These are phyloP conservation scores for Abrus pulchellus DNA, from an alignment of 306 rosid genomes.

Conservation along the genomic window DNA sequence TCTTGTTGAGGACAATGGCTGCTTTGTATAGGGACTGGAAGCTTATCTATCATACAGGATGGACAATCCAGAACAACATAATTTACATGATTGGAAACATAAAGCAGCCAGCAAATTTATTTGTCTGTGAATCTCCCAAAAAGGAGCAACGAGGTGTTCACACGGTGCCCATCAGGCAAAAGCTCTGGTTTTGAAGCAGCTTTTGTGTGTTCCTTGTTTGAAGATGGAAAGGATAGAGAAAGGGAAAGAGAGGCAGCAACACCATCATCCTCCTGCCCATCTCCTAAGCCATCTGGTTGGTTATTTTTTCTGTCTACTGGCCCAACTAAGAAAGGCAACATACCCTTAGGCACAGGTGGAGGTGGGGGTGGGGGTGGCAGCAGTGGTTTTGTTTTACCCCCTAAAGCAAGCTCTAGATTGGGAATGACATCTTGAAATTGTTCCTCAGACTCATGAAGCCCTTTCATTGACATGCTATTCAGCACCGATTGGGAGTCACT, in stretches of 20 bases:
- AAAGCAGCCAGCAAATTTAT: constrained; percentile 57
- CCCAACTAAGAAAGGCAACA: constrained; percentile 82
- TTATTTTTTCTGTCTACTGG: constrained; percentile 61
- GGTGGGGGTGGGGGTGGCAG: constrained; percentile 32
- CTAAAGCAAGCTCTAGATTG: constrained; percentile 88
- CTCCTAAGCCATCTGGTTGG: constrained; percentile 53
- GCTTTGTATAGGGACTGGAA: constrained; percentile 46
- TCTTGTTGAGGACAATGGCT: constrained; percentile 58
- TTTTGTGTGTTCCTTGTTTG: constrained; percentile 67
- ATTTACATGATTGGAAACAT: constrained; percentile 53
- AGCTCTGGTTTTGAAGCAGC: constrained; percentile 64
- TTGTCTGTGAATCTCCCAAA: constrained; percentile 75
- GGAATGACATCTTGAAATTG: constrained; percentile 65
- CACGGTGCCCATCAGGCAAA: constrained; percentile 69
- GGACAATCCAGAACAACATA: constrained; percentile 53
- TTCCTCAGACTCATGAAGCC: constrained; percentile 47
- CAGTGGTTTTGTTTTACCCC: constrained; percentile 72
- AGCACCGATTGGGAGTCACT: constrained; percentile 47
- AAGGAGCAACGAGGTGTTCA: constrained; percentile 70
- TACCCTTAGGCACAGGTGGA: constrained; percentile 59
- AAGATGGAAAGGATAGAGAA: constrained; percentile 86
- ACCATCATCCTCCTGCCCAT: constrained; percentile 68
- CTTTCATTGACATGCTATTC: constrained; percentile 50
- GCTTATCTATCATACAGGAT: constrained; percentile 57
- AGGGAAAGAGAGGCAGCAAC: constrained; percentile 86